A percentile compares a stretch with the other conserved stretches of the same genome.
These are phyloP conservation scores for Sordariomycetes sp. DNA, from an alignment of 2,329 filamentous ascomycete genomes.

Conservation along the genomic window DNA sequence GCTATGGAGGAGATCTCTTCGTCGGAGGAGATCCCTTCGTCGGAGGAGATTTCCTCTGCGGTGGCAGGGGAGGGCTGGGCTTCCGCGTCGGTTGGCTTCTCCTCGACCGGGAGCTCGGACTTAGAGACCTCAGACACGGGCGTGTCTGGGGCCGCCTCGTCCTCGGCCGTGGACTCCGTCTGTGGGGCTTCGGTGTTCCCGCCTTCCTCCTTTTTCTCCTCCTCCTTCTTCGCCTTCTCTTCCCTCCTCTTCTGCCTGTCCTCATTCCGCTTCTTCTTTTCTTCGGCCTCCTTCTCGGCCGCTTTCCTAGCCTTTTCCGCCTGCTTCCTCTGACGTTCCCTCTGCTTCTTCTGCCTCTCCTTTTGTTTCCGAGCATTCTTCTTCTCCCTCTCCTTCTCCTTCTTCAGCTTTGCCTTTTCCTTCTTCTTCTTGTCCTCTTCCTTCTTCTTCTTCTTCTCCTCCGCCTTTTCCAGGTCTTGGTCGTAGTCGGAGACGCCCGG, in stretches of 20 bases:
- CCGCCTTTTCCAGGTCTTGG: constrained; percentile 17
- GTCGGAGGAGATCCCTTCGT: constrained; percentile 11
- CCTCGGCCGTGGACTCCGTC: neutral
- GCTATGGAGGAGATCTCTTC: constrained; percentile 16
- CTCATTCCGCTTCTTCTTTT: constrained; percentile 17
- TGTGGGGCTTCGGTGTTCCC: constrained; percentile 8
- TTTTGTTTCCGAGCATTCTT: neutral
- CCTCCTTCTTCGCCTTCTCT: constrained; percentile 7
- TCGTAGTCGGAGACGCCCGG: constrained; percentile 42
- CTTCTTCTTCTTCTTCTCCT: constrained; percentile 14
- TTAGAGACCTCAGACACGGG: constrained; percentile 1
- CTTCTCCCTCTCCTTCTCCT: constrained; percentile 8
- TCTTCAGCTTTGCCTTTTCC: constrained; percentile 14
- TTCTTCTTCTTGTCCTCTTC: constrained; percentile 15
- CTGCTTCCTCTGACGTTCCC: neutral
- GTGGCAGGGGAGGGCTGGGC: neutral
- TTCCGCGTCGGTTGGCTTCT: neutral
- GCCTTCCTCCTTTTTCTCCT: constrained; percentile 10
- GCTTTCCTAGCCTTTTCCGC: constrained; percentile 1
- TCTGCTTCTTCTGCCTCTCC: constrained; percentile 2
- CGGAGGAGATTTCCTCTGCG: neutral
- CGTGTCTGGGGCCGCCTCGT: neutral
- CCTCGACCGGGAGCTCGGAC: constrained; percentile 14
- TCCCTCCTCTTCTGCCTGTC: constrained; percentile 11
- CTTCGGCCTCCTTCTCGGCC: constrained; percentile 2